These are phyloP conservation scores for Gossypium davidsonii DNA, from an alignment of 441 rosid species.

Conservation along the genomic window DNA sequence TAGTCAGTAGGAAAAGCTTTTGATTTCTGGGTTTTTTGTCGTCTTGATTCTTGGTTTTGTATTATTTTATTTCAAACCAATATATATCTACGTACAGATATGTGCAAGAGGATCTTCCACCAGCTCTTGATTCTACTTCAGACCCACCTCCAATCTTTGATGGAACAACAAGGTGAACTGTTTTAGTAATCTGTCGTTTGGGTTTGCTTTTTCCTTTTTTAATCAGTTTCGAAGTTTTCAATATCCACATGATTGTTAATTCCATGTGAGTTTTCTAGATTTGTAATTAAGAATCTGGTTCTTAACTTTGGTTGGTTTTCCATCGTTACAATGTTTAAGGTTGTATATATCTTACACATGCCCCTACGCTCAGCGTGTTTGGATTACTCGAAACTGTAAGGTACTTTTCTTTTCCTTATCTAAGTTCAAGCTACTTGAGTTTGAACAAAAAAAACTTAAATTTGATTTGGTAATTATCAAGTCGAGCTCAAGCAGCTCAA, in stretches of 20 bases:
- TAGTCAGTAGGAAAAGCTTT: neutral
- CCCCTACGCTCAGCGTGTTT: slow-evolving; percentile 76
- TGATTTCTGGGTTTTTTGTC: neutral
- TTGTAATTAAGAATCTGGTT: neutral
- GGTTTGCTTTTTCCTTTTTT: neutral
- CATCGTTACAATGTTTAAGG: slow-evolving; percentile 32
- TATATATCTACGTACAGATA: neutral
- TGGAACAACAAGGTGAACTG: slow-evolving; percentile 58
- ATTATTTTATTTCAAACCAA: neutral
- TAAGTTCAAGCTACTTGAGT: neutral
- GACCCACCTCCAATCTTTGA: slow-evolving; percentile 58
- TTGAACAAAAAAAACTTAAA: too few relatives aligned
- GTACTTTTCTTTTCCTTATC: slow-evolving; percentile 21
- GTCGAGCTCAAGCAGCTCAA: too few relatives aligned
- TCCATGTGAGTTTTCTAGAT: neutral
- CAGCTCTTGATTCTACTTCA: slow-evolving; percentile 57
- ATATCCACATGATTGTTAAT: too few relatives aligned
- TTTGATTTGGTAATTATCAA: too few relatives aligned
- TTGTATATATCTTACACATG: slow-evolving; percentile 65
- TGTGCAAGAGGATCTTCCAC: slow-evolving; percentile 46
- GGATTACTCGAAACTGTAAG: slow-evolving; percentile 78
- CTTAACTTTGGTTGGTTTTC: neutral
- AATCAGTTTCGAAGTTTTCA: too few relatives aligned
- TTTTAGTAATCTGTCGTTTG: neutral
- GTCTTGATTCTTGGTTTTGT: neutral